phyloP scores from a whole-genome alignment of 768 basidiomycete genomes.

The Mycena latifolia region DNA sequence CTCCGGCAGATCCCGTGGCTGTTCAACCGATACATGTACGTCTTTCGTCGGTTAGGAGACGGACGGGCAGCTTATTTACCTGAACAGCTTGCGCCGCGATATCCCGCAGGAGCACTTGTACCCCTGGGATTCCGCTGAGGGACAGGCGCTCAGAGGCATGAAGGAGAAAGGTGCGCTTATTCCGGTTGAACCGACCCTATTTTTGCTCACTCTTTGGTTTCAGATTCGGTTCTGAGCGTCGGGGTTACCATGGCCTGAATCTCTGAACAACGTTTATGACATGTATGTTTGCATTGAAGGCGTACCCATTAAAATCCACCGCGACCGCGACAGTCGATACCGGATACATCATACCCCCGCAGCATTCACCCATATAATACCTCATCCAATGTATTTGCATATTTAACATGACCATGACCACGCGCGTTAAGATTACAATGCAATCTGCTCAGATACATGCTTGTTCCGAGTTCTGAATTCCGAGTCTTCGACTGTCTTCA shows the following conservation, averaged over 20 bases:
- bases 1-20: slow-evolving; percentile 30
- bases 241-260: neutral
- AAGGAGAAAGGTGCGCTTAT: neutral
- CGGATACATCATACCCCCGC: neutral
- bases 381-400: too few relatives aligned
- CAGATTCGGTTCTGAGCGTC: neutral
- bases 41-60: neutral
- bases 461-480: too few relatives aligned
- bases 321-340: too few relatives aligned
- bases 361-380: neutral
- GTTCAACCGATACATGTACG: slow-evolving; percentile 26
- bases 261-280: too few relatives aligned
- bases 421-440: too few relatives aligned
- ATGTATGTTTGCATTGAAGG: too few relatives aligned
- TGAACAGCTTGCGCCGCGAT: neutral
- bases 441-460: too few relatives aligned
- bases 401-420: too few relatives aligned
- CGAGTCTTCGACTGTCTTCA: too few relatives aligned
- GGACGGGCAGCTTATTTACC: neutral
- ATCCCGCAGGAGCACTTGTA: neutral
- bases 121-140: neutral
- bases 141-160: neutral
- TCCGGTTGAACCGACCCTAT: neutral
- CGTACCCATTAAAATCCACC: too few relatives aligned
- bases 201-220: neutral